Conservation (phyloP, 352 stramenopile genomes). For the Hyaloperonospora arabidopsidis region DNA sequence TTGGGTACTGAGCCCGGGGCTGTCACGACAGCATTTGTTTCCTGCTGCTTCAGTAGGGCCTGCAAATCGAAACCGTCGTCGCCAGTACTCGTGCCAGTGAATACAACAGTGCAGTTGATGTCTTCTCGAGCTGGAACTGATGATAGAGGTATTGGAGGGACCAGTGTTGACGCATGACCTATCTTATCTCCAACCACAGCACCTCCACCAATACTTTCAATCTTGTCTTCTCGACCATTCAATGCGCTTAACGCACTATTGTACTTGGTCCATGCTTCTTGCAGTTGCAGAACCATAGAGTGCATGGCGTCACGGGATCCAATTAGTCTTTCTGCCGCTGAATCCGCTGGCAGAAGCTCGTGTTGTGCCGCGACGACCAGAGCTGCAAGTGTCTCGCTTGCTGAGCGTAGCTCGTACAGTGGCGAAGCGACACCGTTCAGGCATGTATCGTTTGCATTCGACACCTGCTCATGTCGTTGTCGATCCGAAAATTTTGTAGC, state of each 20-base stretch:
- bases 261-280: constrained; percentile 23
- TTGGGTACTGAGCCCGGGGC: constrained; percentile 15
- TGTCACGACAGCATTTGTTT: constrained; percentile 5
- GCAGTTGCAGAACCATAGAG: constrained; percentile 20
- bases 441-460: constrained; percentile 1
- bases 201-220: constrained; percentile 1
- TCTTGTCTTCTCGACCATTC: neutral
- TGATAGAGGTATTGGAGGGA: neutral
- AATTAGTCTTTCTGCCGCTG: constrained; percentile 8
- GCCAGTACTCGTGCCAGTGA: constrained; percentile 67
- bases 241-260: constrained; percentile 10
- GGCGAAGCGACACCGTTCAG: constrained; percentile 14
- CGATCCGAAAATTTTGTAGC: neutral
- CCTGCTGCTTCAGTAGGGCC: constrained; percentile 32
- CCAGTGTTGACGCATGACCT: constrained; percentile 1
- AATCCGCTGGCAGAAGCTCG: constrained; percentile 19
- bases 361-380: constrained; percentile 39
- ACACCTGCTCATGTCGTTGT: constrained; percentile 4
- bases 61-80: constrained; percentile 57
- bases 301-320: constrained; percentile 18
- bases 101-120: constrained; percentile 41
- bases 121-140: constrained; percentile 11
- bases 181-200: neutral
- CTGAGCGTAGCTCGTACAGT: constrained; percentile 35
- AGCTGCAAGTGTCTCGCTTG: constrained; percentile 46